These are phyloP conservation scores for Suaeda aralocaspica DNA, from an alignment of 148 eudicot genomes.

Conservation along the genomic window DNA sequence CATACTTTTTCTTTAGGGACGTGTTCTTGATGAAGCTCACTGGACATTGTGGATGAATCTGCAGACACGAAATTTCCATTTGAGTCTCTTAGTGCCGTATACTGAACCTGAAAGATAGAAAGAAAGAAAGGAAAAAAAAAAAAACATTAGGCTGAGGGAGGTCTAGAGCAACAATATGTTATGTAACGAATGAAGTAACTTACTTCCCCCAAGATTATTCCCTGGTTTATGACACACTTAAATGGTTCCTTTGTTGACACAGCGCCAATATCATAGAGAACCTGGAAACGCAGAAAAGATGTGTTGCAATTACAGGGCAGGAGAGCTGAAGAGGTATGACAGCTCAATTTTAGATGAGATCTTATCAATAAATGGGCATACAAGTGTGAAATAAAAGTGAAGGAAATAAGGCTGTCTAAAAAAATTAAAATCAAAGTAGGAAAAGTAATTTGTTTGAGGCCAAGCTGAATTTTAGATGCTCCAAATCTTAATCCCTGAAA, in stretches of 20 bases:
- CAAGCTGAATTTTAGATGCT: constrained; percentile 1
- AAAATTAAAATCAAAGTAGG: neutral
- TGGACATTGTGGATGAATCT: constrained; percentile 40
- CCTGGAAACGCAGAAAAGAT: constrained; percentile 74
- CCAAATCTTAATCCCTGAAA: constrained; percentile 1
- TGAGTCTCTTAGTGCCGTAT: constrained; percentile 56
- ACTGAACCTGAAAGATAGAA: constrained; percentile 70
- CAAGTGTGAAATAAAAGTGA: neutral
- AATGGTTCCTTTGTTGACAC: constrained; percentile 99
- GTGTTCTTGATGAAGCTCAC: constrained; percentile 55
- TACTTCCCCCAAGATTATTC: constrained; percentile 95
- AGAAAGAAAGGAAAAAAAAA: too few relatives aligned
- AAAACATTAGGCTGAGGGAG: too few relatives aligned
- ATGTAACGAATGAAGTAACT: constrained; percentile 26
- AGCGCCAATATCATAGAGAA: constrained; percentile 89
- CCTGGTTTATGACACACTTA: constrained; percentile 97
- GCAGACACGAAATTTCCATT: constrained; percentile 77
- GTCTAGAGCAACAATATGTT: neutral
- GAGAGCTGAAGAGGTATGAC: neutral
- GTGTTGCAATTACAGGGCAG: constrained; percentile 10
- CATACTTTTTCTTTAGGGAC: constrained; percentile 71
- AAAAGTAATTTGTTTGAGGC: neutral
- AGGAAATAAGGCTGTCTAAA: neutral
- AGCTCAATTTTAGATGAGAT: neutral
- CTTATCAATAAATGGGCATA: neutral